These are phyloP conservation scores for Ophiognomonia clavigignenti-juglandacearum DNA, from an alignment of 2,329 filamentous ascomycete species.

Conservation along the genomic window DNA sequence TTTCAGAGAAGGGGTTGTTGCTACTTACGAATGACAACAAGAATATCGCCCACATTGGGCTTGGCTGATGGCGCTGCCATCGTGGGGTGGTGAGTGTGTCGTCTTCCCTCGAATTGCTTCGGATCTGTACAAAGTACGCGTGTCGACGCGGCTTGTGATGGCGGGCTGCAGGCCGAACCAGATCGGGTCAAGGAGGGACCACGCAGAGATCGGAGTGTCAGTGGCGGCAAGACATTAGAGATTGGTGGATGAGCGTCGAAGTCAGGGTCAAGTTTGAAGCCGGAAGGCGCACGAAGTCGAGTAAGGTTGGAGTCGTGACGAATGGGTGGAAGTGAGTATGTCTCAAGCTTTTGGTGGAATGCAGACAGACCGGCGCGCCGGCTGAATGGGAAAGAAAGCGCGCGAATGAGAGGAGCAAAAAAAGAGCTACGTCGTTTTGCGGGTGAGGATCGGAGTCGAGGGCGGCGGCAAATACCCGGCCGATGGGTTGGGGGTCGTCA, in stretches of 20 bases:
- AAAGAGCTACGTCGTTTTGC: background rate
- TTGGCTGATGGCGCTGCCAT: conserved; percentile 34
- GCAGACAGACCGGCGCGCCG: conserved; percentile 1
- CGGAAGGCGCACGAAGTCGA: background rate
- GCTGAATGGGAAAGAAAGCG: background rate
- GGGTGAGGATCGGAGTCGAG: background rate
- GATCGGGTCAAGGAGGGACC: conserved; percentile 10
- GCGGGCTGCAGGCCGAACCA: background rate
- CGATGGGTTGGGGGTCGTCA: conserved; percentile 5
- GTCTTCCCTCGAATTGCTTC: conserved; percentile 6
- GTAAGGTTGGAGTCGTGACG: background rate
- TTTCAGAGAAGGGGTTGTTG: background rate
- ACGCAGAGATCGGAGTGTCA: conserved; percentile 10
- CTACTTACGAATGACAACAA: conserved; percentile 68
- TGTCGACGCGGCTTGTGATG: background rate
- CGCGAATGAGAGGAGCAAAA: background rate
- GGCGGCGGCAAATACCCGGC: background rate
- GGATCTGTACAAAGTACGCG: background rate
- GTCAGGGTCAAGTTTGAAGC: conserved; percentile 1
- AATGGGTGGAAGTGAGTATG: background rate
- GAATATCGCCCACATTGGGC: conserved; percentile 61
- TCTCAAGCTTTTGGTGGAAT: background rate
- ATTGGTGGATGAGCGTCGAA: conserved; percentile 2
- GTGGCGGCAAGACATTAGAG: conserved; percentile 15
- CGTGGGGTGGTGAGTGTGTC: too few species aligned